A percentile compares a stretch with the other conserved stretches of the same genome.
These are phyloP conservation scores for Naganishia friedmannii DNA, from an alignment of 768 basidiomycete species.

Conservation along the genomic window DNA sequence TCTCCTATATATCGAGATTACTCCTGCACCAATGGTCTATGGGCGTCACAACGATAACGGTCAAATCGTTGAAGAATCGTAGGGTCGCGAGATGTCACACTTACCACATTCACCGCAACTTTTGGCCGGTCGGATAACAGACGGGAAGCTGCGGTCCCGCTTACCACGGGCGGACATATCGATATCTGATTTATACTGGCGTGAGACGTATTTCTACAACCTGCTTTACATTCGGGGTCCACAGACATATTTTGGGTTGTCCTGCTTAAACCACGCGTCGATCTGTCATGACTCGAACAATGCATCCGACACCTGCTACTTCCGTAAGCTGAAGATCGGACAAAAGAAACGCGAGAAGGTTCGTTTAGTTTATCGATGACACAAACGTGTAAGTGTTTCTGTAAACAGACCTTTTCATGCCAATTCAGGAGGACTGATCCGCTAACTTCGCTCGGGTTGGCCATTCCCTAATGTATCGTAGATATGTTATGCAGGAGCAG, in stretches of 20 bases:
- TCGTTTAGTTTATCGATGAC: neutral
- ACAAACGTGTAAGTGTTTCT: neutral
- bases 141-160: too few relatives aligned
- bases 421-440: slow-evolving; percentile 74
- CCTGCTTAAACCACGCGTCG: slow-evolving; percentile 58
- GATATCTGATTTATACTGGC: slow-evolving; percentile 9
- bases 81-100: too few relatives aligned
- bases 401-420: slow-evolving; percentile 83
- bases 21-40: too few relatives aligned
- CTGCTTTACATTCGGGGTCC: neutral
- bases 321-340: slow-evolving; percentile 71
- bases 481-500: too few relatives aligned
- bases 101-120: too few relatives aligned
- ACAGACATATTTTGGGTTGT: neutral
- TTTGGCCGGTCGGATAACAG: too few relatives aligned
- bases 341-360: neutral
- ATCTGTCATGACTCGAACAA: slow-evolving; percentile 80
- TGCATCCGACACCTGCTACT: slow-evolving; percentile 88
- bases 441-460: slow-evolving; percentile 60
- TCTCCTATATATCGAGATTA: too few relatives aligned
- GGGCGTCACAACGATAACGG: too few relatives aligned
- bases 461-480: slow-evolving; percentile 63
- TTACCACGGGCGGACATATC: neutral
- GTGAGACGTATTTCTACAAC: slow-evolving; percentile 4
- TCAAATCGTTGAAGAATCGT: too few relatives aligned